phyloP scores from a whole-genome alignment of 176 grass and related monocot genomes.

The Phoenix dactylifera region DNA sequence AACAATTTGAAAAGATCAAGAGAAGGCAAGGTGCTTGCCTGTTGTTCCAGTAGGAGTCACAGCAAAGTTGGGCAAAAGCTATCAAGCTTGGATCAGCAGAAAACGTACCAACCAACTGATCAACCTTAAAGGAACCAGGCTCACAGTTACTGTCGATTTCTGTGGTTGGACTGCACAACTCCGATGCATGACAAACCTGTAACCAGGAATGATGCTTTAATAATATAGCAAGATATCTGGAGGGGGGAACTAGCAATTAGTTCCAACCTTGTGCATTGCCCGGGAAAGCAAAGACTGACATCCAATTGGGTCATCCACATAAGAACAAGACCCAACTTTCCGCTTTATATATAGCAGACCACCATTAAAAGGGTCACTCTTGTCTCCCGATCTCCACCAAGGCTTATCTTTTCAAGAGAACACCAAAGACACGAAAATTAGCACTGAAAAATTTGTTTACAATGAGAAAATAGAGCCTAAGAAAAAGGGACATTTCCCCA shows the following conservation, averaged over 20 bases:
- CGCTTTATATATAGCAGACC: slow-evolving; percentile 89
- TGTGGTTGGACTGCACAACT: slow-evolving; percentile 16
- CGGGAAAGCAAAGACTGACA: slow-evolving; percentile 93
- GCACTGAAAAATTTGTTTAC: slow-evolving; percentile 6
- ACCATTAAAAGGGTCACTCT: slow-evolving; percentile 69
- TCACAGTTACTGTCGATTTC: slow-evolving; percentile 10
- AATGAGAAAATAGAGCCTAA: not conserved
- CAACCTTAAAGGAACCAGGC: slow-evolving; percentile 41
- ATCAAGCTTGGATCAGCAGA: slow-evolving; percentile 93
- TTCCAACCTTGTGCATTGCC: slow-evolving; percentile 85
- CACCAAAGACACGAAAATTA: slow-evolving; percentile 18
- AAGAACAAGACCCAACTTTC: slow-evolving; percentile 98
- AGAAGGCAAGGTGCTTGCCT: slow-evolving; percentile 37
- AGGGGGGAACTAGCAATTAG: slow-evolving; percentile 20
- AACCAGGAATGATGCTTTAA: slow-evolving; percentile 10
- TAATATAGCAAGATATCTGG: not conserved
- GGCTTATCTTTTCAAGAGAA: slow-evolving; percentile 50
- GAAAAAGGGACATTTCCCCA: no score
- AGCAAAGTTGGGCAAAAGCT: slow-evolving; percentile 86
- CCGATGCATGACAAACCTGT: slow-evolving; percentile 58
- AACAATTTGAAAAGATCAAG: no score
- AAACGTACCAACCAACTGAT: slow-evolving; percentile 91
- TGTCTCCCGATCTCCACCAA: slow-evolving; percentile 90
- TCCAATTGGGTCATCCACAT: slow-evolving; percentile 85
- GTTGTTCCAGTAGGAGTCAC: slow-evolving; percentile 38